phyloP scores from a whole-genome alignment of 345 rosid genomes.

The Pseudoturritis turrita region DNA sequence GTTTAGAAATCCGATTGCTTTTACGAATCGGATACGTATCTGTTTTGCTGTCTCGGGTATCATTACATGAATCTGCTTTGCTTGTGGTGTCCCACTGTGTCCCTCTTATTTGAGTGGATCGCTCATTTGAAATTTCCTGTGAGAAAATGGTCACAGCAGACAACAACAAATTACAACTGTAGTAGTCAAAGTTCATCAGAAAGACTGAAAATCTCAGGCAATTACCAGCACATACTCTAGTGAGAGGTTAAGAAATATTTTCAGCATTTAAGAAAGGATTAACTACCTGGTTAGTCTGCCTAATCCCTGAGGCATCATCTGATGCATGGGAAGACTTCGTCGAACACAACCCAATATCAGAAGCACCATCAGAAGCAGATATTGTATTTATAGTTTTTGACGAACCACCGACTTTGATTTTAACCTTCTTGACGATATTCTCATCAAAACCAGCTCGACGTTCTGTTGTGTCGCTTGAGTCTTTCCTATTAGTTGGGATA shows the following conservation, averaged over 20 bases:
- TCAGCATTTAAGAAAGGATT: neutral
- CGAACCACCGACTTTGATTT: conserved; percentile 44
- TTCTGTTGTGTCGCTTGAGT: conserved; percentile 30
- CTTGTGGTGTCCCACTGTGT: conserved; percentile 54
- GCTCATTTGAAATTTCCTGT: conserved; percentile 11
- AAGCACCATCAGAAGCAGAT: conserved; percentile 38
- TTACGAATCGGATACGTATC: conserved; percentile 55
- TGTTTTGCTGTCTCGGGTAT: conserved; percentile 46
- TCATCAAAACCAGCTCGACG: conserved; percentile 30
- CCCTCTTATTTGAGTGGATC: conserved; percentile 46
- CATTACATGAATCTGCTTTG: conserved; percentile 40
- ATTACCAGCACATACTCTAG: neutral
- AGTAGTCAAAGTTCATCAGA: neutral
- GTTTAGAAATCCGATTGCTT: conserved; percentile 73
- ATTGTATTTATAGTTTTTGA: conserved; percentile 39
- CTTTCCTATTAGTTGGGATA: conserved; percentile 60
- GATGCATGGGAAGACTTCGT: conserved; percentile 39
- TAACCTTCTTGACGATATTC: neutral
- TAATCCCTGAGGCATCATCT: conserved; percentile 25
- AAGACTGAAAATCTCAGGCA: neutral
- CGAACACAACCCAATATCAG: conserved; percentile 39
- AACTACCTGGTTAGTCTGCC: conserved; percentile 48
- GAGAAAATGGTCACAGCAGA: neutral
- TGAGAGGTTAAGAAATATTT: neutral
- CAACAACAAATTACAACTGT: neutral